phyloP scores from a whole-genome alignment of 2,329 filamentous ascomycete species.

The Fusarium chlamydosporum region DNA sequence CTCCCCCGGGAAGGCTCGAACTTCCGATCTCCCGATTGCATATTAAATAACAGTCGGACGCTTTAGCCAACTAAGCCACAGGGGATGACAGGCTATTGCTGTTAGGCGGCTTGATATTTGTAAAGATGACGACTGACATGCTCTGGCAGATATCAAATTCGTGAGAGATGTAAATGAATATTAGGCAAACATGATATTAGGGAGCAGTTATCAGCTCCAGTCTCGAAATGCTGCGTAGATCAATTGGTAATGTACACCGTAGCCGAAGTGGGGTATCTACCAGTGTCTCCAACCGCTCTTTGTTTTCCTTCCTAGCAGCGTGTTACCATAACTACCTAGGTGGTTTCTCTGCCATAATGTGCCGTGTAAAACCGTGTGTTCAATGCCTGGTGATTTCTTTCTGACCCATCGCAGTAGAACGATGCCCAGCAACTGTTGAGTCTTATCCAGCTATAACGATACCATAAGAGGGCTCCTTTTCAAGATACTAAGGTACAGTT shows the following conservation, averaged over 20 bases:
- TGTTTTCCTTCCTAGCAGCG: not conserved
- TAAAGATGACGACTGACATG: not conserved
- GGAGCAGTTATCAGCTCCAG: too few relatives aligned
- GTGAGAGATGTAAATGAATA: too few relatives aligned
- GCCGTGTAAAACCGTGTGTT: not conserved
- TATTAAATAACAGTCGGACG: slow-evolving; percentile 47
- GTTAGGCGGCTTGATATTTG: not conserved
- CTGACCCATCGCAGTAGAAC: not conserved
- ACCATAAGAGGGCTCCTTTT: too few relatives aligned
- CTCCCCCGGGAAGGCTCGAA: slow-evolving; percentile 53
- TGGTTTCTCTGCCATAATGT: not conserved
- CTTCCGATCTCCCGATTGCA: slow-evolving; percentile 52
- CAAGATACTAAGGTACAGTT: too few relatives aligned
- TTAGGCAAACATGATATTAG: not conserved
- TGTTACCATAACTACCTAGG: not conserved
- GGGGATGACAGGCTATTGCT: slow-evolving; percentile 2
- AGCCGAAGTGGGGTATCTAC: not conserved
- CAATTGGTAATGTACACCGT: not conserved
- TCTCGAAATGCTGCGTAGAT: not conserved
- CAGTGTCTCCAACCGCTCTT: not conserved
- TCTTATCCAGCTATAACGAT: too few relatives aligned
- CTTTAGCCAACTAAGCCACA: slow-evolving; percentile 19
- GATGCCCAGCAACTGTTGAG: too few relatives aligned
- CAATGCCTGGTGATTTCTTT: not conserved
- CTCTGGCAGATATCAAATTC: too few relatives aligned